A percentile compares a stretch with the other conserved stretches of the same genome.
These are phyloP conservation scores for Mimosa pudica DNA, from an alignment of 306 rosid species.

Conservation along the genomic window DNA sequence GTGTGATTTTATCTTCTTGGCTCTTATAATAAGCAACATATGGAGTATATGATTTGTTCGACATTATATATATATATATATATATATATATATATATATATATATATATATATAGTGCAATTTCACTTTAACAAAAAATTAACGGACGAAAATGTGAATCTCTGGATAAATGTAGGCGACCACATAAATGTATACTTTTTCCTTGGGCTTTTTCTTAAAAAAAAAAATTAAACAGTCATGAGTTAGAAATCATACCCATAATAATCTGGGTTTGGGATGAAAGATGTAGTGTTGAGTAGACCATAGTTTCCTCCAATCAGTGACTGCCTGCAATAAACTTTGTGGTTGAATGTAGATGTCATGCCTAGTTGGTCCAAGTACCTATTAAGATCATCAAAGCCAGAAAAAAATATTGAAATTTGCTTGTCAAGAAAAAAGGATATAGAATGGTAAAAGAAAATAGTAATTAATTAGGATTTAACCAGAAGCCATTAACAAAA, in stretches of 20 bases:
- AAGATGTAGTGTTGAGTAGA: slow-evolving; percentile 59
- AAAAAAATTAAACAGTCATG: neutral
- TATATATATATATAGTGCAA: too few relatives aligned
- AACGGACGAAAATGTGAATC: too few relatives aligned
- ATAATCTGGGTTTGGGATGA: slow-evolving; percentile 70
- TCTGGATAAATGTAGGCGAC: too few relatives aligned
- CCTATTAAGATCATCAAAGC: slow-evolving; percentile 33
- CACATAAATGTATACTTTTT: too few relatives aligned
- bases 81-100: too few relatives aligned
- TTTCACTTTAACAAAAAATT: too few relatives aligned
- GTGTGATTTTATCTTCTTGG: too few relatives aligned
- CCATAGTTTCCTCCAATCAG: slow-evolving; percentile 74
- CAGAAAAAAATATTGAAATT: neutral
- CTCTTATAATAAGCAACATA: too few relatives aligned
- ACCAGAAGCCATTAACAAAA: slow-evolving; percentile 71
- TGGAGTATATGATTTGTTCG: too few relatives aligned
- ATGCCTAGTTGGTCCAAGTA: slow-evolving; percentile 72
- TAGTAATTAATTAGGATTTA: neutral
- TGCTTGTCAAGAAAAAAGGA: neutral
- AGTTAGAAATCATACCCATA: slow-evolving; percentile 46
- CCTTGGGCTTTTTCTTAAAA: too few relatives aligned
- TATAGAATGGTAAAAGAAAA: neutral
- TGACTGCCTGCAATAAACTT: slow-evolving; percentile 66
- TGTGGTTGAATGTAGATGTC: slow-evolving; percentile 56
- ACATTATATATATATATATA: too few relatives aligned